Evolutionary conservation across 192 early-diverging fungal genomes (phyloP), one percentile per base, ranked within the genome.

Genomic region (Phlyctochytrium bullatum): DNA sequence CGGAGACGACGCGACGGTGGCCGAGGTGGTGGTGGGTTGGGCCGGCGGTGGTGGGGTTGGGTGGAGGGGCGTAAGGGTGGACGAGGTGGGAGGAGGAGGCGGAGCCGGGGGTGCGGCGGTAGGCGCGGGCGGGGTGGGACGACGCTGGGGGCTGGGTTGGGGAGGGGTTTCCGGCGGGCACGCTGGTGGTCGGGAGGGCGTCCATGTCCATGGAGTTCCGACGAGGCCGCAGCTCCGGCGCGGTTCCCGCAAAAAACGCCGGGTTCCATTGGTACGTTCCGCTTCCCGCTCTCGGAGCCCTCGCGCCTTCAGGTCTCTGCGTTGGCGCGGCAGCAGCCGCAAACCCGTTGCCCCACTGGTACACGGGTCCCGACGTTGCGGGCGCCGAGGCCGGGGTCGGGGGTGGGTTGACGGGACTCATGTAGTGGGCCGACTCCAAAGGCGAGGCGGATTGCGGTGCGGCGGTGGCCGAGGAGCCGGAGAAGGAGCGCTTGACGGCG

Each of bases 231-330:
- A n/a, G n/a, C n/a, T n/a, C n/a, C n/a, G n/a, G n/a, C n/a, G n/a
- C n/a, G n/a, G n/a, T n/a, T n/a, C n/a, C n/a, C n/a, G n/a, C 6
- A 47, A 47, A 47, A 20, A 47, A 47, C 10, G 40, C 40, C 6
- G 40, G 40, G 20, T 47, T 47, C 40, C 40, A 47, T 47, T 47
- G 40, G 40, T 47, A 47, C 10, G 40, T 47, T 47, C 40, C 40
- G 20, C 40, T 20, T 14, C 40, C 20, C 40, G 40, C 10, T 47
- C 10, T 47, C 10, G 40, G 40, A 47, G 40, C 40, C 10, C 20
- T 47, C 20, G 6, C 10, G 10, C 6, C 20, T 47, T 20, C 40
- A 47, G 40, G 20, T 47, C 10, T 47, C 20, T 6, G 40, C 6
- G 40, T 47, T 14, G 6, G 10, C 40, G 20, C 20, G 40, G 40